A percentile compares a stretch with the other conserved stretches of the same genome.
Conservation (phyloP, 345 rosid species). For the Populus simonii region DNA sequence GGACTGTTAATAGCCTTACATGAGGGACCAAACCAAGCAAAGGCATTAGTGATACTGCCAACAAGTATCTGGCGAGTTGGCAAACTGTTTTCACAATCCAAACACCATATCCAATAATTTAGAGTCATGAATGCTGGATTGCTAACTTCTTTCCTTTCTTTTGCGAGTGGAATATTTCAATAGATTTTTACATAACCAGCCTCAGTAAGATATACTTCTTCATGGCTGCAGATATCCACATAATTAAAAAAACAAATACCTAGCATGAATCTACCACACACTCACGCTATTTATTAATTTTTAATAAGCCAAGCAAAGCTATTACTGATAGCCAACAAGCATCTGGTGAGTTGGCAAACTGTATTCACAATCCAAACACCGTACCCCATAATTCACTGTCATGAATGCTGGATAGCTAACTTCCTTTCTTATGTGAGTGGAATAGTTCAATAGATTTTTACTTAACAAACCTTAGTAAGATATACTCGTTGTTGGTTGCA, state of each 20-base stretch:
- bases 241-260: no score
- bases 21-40: background rate
- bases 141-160: background rate
- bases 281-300: no score
- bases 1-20: background rate
- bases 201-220: no score
- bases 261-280: no score
- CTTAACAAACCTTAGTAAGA: background rate
- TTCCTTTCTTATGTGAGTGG: background rate
- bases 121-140: background rate
- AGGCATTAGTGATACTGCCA: slow-evolving; percentile 1
- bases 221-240: no score
- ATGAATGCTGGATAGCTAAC: background rate
- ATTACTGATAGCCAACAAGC: background rate
- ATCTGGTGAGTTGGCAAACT: background rate
- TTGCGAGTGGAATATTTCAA: no score
- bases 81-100: background rate
- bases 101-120: background rate
- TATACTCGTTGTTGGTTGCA: background rate
- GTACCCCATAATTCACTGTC: background rate
- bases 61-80: background rate
- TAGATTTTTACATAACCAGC: no score
- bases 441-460: background rate
- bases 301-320: background rate
- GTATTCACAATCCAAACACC: background rate